Evolutionary conservation across 768 basidiomycete genomes (phyloP).

Genomic region (Boletus vinaceobasis): DNA sequence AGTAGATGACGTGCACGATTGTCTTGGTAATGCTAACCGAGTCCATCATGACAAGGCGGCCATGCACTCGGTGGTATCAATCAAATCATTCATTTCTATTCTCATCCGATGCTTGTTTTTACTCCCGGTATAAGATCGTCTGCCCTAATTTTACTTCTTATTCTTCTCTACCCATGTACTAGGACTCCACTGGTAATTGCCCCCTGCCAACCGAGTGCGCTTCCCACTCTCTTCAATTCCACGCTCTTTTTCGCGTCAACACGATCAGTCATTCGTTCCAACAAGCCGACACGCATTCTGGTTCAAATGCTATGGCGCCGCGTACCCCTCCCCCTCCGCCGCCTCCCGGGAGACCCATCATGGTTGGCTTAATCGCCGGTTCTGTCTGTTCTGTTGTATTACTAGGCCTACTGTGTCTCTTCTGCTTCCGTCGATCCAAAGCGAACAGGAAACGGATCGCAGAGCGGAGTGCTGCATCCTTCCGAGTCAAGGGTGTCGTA

Average conservation of each 20-base stretch:
- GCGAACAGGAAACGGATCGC: conserved; percentile 34
- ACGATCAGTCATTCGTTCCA: neutral
- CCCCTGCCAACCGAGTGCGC: neutral
- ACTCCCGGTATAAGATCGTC: neutral
- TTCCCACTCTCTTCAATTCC: conserved; percentile 4
- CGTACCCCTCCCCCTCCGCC: neutral
- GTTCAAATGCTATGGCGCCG: too few species aligned
- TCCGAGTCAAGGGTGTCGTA: conserved; percentile 18
- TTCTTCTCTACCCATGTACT: neutral
- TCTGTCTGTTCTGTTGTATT: conserved; percentile 22
- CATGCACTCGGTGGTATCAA: too few species aligned
- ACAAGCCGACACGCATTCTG: too few species aligned
- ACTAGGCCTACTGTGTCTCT: conserved; percentile 32
- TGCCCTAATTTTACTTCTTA: neutral
- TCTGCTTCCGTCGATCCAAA: conserved; percentile 41
- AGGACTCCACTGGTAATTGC: neutral
- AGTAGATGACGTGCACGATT: neutral
- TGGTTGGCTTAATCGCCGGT: conserved; percentile 36
- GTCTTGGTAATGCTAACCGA: conserved; percentile 9
- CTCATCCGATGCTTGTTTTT: neutral
- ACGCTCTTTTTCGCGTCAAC: conserved; percentile 4
- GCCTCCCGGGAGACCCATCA: too few species aligned
- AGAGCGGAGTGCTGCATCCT: conserved; percentile 40
- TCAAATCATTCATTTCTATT: neutral
- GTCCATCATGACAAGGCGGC: neutral